Percentiles rank a stretch among this genome's conserved stretches.
Conservation (phyloP, 202 grass and related monocot species). For the Elaeis oleifera region DNA sequence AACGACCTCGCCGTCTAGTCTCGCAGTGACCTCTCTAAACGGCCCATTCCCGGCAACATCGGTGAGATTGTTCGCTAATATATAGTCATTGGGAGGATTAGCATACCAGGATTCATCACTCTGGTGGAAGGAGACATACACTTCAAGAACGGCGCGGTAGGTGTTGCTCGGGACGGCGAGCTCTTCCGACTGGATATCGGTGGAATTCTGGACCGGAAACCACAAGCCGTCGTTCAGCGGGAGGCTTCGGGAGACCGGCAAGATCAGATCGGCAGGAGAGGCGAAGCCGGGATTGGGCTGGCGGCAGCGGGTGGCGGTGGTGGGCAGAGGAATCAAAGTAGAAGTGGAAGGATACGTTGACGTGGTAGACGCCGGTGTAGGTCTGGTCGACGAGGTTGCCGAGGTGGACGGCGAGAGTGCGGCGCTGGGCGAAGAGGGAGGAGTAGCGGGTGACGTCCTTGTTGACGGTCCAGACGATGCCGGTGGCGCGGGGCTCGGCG, state of each 20-base stretch:
- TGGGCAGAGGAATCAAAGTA: slow-evolving; percentile 35
- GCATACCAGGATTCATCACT: slow-evolving; percentile 79
- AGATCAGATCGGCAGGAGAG: slow-evolving; percentile 46
- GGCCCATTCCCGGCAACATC: slow-evolving; percentile 45
- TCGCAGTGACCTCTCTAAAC: slow-evolving; percentile 55
- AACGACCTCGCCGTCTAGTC: slow-evolving; percentile 51
- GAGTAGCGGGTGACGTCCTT: slow-evolving; percentile 52
- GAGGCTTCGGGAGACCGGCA: slow-evolving; percentile 65
- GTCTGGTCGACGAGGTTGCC: slow-evolving; percentile 60
- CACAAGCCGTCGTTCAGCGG: slow-evolving; percentile 67
- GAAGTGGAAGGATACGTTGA: slow-evolving; percentile 72
- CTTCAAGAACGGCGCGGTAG: slow-evolving; percentile 63
- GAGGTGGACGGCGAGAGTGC: slow-evolving; percentile 63
- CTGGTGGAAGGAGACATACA: slow-evolving; percentile 67
- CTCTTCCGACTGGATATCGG: slow-evolving; percentile 50
- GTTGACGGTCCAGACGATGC: slow-evolving; percentile 61
- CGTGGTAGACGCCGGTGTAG: slow-evolving; percentile 82
- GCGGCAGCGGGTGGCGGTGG: not conserved
- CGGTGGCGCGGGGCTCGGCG: slow-evolving; percentile 53
- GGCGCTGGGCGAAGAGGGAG: slow-evolving; percentile 39
- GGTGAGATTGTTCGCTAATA: slow-evolving; percentile 62
- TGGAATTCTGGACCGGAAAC: slow-evolving; percentile 59
- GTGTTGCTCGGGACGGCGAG: slow-evolving; percentile 52
- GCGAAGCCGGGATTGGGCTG: slow-evolving; percentile 1
- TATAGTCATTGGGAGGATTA: slow-evolving; percentile 66